phyloP scores from a whole-genome alignment of 169 alveolate genomes.

The Amoebophrya sp. region DNA sequence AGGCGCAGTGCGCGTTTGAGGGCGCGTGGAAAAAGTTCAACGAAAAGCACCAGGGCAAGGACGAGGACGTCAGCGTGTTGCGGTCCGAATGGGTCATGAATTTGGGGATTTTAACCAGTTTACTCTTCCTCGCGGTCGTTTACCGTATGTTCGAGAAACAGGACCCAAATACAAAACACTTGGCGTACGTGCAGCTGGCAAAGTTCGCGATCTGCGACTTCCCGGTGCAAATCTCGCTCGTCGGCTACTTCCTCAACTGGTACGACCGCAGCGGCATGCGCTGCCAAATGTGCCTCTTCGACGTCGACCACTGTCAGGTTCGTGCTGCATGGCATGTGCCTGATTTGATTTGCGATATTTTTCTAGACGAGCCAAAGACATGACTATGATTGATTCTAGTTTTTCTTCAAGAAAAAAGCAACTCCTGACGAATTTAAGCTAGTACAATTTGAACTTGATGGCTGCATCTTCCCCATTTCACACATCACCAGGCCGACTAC shows the following conservation, averaged over 20 bases:
- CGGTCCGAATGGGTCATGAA: not conserved
- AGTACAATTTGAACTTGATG: no score
- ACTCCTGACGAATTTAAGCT: no score
- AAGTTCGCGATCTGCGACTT: not conserved
- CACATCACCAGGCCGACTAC: not conserved
- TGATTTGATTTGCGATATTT: no score
- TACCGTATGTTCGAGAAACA: not conserved
- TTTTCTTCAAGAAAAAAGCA: no score
- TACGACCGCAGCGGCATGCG: not conserved
- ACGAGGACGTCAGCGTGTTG: not conserved
- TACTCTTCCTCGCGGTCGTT: not conserved
- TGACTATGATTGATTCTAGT: no score
- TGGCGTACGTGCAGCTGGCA: not conserved
- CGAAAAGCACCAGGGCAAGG: not conserved
- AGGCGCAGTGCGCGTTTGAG: not conserved
- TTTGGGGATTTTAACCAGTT: not conserved
- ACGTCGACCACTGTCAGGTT: not conserved
- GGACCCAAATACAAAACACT: not conserved
- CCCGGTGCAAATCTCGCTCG: not conserved
- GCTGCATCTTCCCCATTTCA: no score
- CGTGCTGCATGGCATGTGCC: no score
- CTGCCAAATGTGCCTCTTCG: not conserved
- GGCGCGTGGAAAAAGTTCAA: slow-evolving; percentile 21
- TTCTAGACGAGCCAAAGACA: no score
- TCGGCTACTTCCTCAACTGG: not conserved